Base-by-base conservation (phyloP, 192 early-diverging fungal genomes). In the Coemansia umbellata region DNA sequence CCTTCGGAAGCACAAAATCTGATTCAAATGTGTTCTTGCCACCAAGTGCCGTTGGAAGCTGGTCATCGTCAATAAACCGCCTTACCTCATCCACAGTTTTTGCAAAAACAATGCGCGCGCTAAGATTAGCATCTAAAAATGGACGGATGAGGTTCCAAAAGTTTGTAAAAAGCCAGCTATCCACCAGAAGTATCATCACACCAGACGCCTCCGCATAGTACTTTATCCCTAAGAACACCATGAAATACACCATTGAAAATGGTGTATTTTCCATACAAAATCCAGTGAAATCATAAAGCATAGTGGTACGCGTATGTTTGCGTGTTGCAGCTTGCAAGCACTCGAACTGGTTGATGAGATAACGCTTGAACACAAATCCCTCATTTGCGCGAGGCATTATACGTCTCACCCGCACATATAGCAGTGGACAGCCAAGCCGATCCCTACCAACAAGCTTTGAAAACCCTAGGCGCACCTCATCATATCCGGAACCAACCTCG, bases 81-180 rank as follows among this genome's bases (percentile, higher is more conserved):
- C 36, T 52, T 15, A 74, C 71, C n/a, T 74, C 55, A 5, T 63
- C 48, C 6, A 56, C 41, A 7, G 49, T 53, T 10, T 74, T 74
- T 18, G 55, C 71, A 47, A 74, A 74, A 4, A 74, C 40, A 19
- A 74, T 74, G 35, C 71, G 63, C 1, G 71, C 63, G 18, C 71
- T 58, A 10, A 74, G 53, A 31, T 67, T 74, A 13, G 37, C 64
- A 13, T 74, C 71, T 23, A 74, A 40, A 23, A 74, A 74, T 4
- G 64, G 64, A 1, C 65, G 64, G 22, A 74, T 51, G 5, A 74
- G 50, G 37, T 26, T 60, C 71, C 71, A 74, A 31, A 67, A 62
- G 36, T 74, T 74, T 22, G 33, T 49, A 58, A 74, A 74, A n/a
- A 74, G 52, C 71, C 71, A 74, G 60, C 60, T 74, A 31, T 74